These are phyloP conservation scores for Cordyceps fumosorosea DNA, from an alignment of 2,329 filamentous ascomycete genomes.

Conservation along the genomic window DNA sequence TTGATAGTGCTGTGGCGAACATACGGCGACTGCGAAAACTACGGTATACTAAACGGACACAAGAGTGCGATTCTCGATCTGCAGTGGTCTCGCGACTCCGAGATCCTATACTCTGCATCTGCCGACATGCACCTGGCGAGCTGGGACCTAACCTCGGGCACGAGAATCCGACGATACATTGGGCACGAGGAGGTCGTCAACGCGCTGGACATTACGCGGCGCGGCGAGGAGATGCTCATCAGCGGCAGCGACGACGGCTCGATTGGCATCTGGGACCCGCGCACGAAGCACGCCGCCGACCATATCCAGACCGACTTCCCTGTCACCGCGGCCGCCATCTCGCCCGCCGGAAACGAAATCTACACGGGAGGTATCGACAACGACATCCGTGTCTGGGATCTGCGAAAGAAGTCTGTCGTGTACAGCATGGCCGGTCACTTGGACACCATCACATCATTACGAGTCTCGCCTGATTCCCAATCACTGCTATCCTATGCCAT, in stretches of 20 bases:
- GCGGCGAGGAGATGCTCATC: slow-evolving; percentile 84
- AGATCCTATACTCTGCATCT: slow-evolving; percentile 83
- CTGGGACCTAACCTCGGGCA: slow-evolving; percentile 91
- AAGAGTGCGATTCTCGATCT: slow-evolving; percentile 86
- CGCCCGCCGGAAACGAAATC: slow-evolving; percentile 90
- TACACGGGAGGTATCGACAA: slow-evolving; percentile 96
- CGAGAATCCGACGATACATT: slow-evolving; percentile 81
- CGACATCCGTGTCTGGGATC: slow-evolving; percentile 94
- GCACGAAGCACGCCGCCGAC: slow-evolving; percentile 80
- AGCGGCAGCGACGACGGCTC: slow-evolving; percentile 91
- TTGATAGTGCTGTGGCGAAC: slow-evolving; percentile 81
- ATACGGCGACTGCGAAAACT: slow-evolving; percentile 90
- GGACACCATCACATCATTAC: slow-evolving; percentile 84
- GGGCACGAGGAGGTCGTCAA: slow-evolving; percentile 98
- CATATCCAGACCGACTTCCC: slow-evolving; percentile 89
- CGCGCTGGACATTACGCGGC: slow-evolving; percentile 76
- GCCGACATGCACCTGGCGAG: slow-evolving; percentile 90
- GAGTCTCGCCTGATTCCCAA: slow-evolving; percentile 89
- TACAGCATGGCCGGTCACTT: slow-evolving; percentile 86
- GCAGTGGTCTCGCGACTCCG: slow-evolving; percentile 93
- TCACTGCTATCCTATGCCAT: slow-evolving; percentile 86
- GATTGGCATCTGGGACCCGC: slow-evolving; percentile 92
- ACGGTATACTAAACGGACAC: slow-evolving; percentile 81
- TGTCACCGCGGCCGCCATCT: slow-evolving; percentile 83
- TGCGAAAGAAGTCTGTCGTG: slow-evolving; percentile 81